Conservation (phyloP, 495 filamentous ascomycete genomes). For the Cairneyella variabilis region DNA sequence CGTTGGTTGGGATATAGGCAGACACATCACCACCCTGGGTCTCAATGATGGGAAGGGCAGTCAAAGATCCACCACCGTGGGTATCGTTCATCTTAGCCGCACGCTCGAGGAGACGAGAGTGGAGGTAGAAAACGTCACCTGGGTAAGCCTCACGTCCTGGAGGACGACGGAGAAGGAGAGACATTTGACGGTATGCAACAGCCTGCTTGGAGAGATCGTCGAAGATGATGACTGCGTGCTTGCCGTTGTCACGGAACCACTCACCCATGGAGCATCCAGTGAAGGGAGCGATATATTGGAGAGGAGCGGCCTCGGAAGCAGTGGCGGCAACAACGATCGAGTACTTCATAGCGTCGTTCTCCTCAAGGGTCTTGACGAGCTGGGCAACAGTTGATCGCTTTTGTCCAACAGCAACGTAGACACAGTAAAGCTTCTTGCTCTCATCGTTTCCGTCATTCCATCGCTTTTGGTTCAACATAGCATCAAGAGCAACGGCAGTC, state of each 20-base stretch:
- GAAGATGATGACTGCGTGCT: conserved; percentile 89
- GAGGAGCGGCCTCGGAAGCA: conserved; percentile 91
- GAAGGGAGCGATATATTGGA: conserved; percentile 96
- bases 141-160: conserved; percentile 99
- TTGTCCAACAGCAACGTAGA: conserved; percentile 98
- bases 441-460: conserved; percentile 92
- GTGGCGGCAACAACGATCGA: conserved; percentile 91
- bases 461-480: conserved; percentile 98
- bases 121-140: conserved; percentile 99
- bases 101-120: conserved; percentile 99
- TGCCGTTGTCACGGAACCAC: conserved; percentile 87
- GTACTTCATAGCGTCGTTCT: conserved; percentile 99
- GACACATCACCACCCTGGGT: conserved; percentile 99
- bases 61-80: conserved; percentile 93
- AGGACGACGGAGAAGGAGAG: conserved; percentile 95
- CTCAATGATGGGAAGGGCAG: conserved; percentile 97
- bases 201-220: conserved; percentile 99
- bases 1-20: conserved; percentile 99
- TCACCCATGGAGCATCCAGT: conserved; percentile 74
- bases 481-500: conserved; percentile 97
- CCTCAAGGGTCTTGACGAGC: conserved; percentile 98
- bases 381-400: conserved; percentile 99
- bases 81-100: conserved; percentile 99
- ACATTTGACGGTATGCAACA: conserved; percentile 99
- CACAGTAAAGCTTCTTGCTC: conserved; percentile 97